phyloP scores from a whole-genome alignment of 139 green algal genomes.

The Auxenochlorella pyrenoidosa region DNA sequence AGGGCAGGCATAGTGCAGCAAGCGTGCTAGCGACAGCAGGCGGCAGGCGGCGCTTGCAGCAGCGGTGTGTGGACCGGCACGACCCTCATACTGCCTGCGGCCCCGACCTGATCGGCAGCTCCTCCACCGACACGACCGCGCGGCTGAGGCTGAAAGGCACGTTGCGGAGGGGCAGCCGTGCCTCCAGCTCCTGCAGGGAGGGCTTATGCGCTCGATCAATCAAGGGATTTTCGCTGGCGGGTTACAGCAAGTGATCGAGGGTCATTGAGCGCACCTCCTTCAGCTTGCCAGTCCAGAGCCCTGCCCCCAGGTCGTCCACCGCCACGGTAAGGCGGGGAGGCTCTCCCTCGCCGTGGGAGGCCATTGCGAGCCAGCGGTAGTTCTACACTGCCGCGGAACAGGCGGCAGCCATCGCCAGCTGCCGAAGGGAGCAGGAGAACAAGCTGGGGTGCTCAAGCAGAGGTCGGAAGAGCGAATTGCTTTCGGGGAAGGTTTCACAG shows the following conservation, averaged over 20 bases:
- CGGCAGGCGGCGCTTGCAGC: neutral
- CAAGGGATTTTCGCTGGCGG: neutral
- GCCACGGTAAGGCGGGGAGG: neutral
- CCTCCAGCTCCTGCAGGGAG: conserved; percentile 68
- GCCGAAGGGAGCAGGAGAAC: neutral
- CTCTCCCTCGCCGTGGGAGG: neutral
- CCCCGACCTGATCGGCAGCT: conserved; percentile 67
- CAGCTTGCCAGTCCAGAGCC: neutral
- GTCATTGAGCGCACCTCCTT: conserved; percentile 1
- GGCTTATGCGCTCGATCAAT: neutral
- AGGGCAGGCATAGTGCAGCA: too few relatives aligned
- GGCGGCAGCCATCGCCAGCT: neutral
- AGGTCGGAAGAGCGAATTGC: too few relatives aligned
- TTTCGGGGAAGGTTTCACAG: too few relatives aligned
- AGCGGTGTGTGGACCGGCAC: neutral
- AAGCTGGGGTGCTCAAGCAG: neutral
- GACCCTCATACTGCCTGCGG: neutral
- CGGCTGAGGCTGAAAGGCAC: conserved; percentile 78
- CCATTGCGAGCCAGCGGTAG: neutral
- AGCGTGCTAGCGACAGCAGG: too few relatives aligned
- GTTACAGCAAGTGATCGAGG: neutral
- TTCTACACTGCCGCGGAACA: neutral
- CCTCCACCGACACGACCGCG: conserved; percentile 60
- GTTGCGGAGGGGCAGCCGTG: conserved; percentile 62
- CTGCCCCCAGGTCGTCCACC: conserved; percentile 15